These are phyloP conservation scores for Atalantia buxifolia DNA, from an alignment of 345 rosid species.

Conservation along the genomic window DNA sequence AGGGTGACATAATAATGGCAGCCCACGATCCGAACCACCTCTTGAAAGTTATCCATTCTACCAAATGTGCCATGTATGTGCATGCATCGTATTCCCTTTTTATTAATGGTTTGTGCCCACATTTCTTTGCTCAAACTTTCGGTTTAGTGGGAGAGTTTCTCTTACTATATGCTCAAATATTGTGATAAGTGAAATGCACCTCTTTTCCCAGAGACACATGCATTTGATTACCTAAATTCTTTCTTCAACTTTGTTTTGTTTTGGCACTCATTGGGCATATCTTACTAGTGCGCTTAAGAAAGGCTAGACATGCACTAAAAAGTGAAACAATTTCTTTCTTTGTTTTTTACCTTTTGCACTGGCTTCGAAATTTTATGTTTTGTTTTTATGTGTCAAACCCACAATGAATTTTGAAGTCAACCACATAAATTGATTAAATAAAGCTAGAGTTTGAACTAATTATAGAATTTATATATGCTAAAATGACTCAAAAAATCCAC, in stretches of 20 bases:
- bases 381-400: too few relatives aligned
- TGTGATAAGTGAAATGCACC: conserved; percentile 1
- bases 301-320: conserved; percentile 11
- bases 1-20: conserved; percentile 31
- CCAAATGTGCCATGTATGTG: neutral
- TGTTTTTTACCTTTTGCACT: neutral
- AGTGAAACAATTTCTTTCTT: neutral
- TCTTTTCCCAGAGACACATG: neutral
- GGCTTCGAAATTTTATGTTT: too few relatives aligned
- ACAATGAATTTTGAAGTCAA: too few relatives aligned
- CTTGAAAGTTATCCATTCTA: neutral
- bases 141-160: neutral
- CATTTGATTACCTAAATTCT: neutral
- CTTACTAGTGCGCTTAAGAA: conserved; percentile 14
- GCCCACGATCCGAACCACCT: conserved; percentile 22
- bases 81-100: neutral
- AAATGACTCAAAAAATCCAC: too few relatives aligned
- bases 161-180: neutral
- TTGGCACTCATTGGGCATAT: neutral
- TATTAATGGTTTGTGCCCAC: neutral
- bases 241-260: neutral
- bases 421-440: too few relatives aligned
- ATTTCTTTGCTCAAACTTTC: neutral
- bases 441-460: too few relatives aligned
- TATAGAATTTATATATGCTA: too few relatives aligned